Evolutionary conservation across 1,139 yeast species (phyloP).

Genomic region (Lodderomyces jiufengensis): DNA sequence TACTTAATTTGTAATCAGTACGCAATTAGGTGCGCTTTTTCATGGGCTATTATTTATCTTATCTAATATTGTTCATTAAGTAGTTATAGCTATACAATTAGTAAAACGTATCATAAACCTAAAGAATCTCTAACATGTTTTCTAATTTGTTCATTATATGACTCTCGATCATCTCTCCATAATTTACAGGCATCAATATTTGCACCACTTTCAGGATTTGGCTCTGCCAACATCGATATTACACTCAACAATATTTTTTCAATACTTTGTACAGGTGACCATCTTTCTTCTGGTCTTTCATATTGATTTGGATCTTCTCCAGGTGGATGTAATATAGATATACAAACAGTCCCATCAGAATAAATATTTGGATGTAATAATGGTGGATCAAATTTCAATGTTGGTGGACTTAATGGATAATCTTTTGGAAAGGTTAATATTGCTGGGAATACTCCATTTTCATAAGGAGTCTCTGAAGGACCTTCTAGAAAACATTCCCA

Average conservation of each 20-base stretch:
- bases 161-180: constrained; percentile 80
- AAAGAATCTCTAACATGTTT: constrained; percentile 63
- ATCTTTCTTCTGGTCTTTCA: constrained; percentile 91
- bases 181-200: constrained; percentile 94
- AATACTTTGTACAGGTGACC: constrained; percentile 97
- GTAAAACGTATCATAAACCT: constrained; percentile 41
- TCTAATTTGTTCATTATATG: constrained; percentile 62
- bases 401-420: constrained; percentile 91
- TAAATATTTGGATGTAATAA: constrained; percentile 91
- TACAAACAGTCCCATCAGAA: constrained; percentile 93
- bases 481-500: constrained; percentile 96
- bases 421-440: constrained; percentile 78
- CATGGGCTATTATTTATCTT: too few species aligned
- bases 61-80: constrained; percentile 1
- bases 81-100: background rate
- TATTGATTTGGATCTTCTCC: constrained; percentile 97
- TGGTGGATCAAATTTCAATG: constrained; percentile 76
- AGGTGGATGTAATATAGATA: constrained; percentile 90
- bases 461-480: constrained; percentile 90
- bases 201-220: constrained; percentile 95
- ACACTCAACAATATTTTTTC: constrained; percentile 92
- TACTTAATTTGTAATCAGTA: background rate
- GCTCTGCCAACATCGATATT: constrained; percentile 95
- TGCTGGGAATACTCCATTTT: constrained; percentile 91
- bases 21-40: background rate